These are phyloP conservation scores for Trichoderma gamsii DNA, from an alignment of 495 filamentous ascomycete species.

Conservation along the genomic window DNA sequence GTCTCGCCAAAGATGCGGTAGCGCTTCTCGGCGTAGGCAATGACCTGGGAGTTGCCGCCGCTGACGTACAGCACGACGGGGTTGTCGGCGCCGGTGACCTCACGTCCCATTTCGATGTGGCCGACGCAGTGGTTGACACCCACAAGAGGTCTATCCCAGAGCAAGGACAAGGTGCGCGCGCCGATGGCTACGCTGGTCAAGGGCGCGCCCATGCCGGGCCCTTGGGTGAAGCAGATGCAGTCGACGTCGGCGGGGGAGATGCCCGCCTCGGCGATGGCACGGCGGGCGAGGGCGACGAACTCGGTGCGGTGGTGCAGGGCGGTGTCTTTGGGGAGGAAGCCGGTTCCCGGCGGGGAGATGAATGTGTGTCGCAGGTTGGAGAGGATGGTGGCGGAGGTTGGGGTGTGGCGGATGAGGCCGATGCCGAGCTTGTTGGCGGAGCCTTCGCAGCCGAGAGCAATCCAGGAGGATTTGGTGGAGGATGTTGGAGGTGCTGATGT, in stretches of 20 bases:
- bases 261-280: constrained; percentile 64
- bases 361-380: constrained; percentile 94
- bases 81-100: constrained; percentile 86
- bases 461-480: constrained; percentile 33
- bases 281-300: constrained; percentile 73
- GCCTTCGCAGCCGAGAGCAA: constrained; percentile 90
- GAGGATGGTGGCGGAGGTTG: constrained; percentile 64
- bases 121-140: constrained; percentile 97
- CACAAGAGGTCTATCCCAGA: constrained; percentile 83
- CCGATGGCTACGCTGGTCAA: constrained; percentile 83
- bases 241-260: constrained; percentile 61
- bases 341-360: constrained; percentile 82
- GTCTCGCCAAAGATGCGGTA: constrained; percentile 98
- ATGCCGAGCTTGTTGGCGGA: constrained; percentile 97
- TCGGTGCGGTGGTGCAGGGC: constrained; percentile 83
- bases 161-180: constrained; percentile 70
- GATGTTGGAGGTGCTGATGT: constrained; percentile 16
- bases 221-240: constrained; percentile 92
- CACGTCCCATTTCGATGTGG: constrained; percentile 96
- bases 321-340: constrained; percentile 94
- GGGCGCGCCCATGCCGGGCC: constrained; percentile 94
- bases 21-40: constrained; percentile 86
- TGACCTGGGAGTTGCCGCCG: constrained; percentile 96
- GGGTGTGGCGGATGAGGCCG: constrained; percentile 77
- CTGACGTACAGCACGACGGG: constrained; percentile 94